Base-by-base conservation (phyloP, 179 eudicot species). In the Monotropa hypopitys region DNA sequence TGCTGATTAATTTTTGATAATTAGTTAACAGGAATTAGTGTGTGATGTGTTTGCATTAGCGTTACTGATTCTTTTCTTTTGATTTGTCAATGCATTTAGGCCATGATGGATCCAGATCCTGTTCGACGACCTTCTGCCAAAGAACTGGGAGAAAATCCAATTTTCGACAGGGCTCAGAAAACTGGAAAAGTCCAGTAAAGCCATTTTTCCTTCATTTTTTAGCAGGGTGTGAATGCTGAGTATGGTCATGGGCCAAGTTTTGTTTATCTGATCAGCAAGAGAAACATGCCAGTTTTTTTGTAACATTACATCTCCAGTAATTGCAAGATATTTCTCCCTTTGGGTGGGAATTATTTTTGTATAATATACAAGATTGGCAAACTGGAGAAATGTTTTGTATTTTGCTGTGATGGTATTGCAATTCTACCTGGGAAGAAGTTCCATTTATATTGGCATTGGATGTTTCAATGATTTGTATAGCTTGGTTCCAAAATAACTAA, bases 41-140 rank as follows among this genome's bases (percentile, higher is more conserved):
- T 53, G 30, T 10, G 4, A 70, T 57, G 42, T 50, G 28, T 20
- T 51, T 54, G 18, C 49, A 61, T 74, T 46, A 61, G 69, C 1
- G 32, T 72, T 26, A 35, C 62, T 62, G 38, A 68, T 45, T 74
- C 45, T 18, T 74, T 68, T 73, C 51, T 54, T 32, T 61, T 79
- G 46, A 23, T 76, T 75, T 76, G 42, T 54, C 33, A 40, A 32
- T 45, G 16, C 16, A 49, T 54, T 73, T 86, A 94, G 98, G 88
- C 82, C n/a, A 94, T 94, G 98, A 87, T 94, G 84, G 93, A 92
- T 79, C 88, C 90, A 49, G 91, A 90, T 86, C 97, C 98, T 26
- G 75, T 80, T 40, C 79, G 81, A 23, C 84, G 98, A 69, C 98
- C 97, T 80, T 90, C 97, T 69, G 96, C 98, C 23, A 88, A 83